These are phyloP conservation scores for Arthrobotrys conoides DNA, from an alignment of 2,329 filamentous ascomycete genomes.

Conservation along the genomic window DNA sequence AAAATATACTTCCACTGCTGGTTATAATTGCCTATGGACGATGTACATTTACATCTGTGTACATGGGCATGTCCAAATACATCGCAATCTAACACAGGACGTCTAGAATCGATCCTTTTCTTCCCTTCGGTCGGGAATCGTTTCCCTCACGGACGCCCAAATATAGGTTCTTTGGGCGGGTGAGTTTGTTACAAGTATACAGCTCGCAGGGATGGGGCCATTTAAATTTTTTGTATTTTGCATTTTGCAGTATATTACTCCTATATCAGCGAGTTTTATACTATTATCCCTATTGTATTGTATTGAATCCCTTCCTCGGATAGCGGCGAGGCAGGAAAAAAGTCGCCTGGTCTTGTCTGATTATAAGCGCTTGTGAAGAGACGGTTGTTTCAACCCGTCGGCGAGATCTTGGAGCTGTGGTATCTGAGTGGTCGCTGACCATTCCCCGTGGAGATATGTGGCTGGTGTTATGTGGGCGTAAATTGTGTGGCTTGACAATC, in stretches of 20 bases:
- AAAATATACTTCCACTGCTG: neutral
- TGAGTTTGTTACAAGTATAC: constrained; percentile 23
- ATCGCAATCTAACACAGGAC: neutral
- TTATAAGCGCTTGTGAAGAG: constrained; percentile 15
- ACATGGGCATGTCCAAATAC: neutral
- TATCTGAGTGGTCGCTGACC: constrained; percentile 7
- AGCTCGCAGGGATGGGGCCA: constrained; percentile 15
- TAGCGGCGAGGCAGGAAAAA: neutral
- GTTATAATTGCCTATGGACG: neutral
- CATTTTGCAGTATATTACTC: neutral
- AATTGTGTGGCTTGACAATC: neutral
- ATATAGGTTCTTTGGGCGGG: constrained; percentile 20
- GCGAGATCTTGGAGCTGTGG: neutral
- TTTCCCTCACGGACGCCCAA: constrained; percentile 23
- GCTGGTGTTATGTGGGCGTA: neutral
- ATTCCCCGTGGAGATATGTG: constrained; percentile 4
- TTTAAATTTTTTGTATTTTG: constrained; percentile 3
- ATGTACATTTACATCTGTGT: too few relatives aligned
- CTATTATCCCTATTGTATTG: neutral
- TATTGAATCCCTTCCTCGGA: neutral
- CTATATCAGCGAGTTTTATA: neutral
- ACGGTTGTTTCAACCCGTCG: constrained; percentile 26
- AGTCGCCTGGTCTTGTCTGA: too few relatives aligned
- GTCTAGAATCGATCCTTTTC: constrained; percentile 6
- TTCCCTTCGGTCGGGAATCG: constrained; percentile 12